Conservation (phyloP, 768 basidiomycete genomes). For the Pholiota conissans region DNA sequence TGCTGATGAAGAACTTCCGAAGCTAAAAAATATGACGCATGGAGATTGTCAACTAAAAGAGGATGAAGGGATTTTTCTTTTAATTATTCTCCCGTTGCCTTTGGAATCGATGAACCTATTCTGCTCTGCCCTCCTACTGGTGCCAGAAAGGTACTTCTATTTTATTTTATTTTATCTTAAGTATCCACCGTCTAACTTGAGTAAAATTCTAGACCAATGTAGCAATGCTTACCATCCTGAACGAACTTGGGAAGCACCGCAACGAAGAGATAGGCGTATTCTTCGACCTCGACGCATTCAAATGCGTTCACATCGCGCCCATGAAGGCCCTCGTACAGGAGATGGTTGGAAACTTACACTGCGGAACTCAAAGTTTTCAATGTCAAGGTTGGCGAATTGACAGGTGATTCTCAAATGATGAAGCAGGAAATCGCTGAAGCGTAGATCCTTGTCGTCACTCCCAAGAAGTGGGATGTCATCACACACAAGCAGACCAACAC, state of each 20-base stretch:
- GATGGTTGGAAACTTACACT: conserved; percentile 94
- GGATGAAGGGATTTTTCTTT: too few species aligned
- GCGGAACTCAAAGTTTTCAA: conserved; percentile 68
- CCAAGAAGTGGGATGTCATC: conserved; percentile 99
- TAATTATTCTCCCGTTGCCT: conserved; percentile 92
- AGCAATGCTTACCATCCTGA: conserved; percentile 92
- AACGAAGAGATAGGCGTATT: conserved; percentile 74
- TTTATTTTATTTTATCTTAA: neutral
- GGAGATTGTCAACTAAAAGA: too few species aligned
- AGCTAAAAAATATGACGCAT: too few species aligned
- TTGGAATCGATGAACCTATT: conserved; percentile 92
- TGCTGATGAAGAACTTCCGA: too few species aligned
- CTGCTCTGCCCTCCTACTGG: conserved; percentile 97
- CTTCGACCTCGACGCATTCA: conserved; percentile 90
- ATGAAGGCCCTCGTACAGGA: conserved; percentile 99
- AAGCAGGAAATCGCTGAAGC: conserved; percentile 97
- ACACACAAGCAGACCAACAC: conserved; percentile 97
- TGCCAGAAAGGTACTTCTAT: conserved; percentile 85
- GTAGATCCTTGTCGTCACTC: conserved; percentile 97
- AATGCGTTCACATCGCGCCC: conserved; percentile 95
- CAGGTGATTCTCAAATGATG: conserved; percentile 97
- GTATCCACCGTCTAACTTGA: conserved; percentile 11
- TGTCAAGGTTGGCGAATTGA: conserved; percentile 91
- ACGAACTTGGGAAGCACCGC: conserved; percentile 87
- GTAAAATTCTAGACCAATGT: conserved; percentile 92